Evolutionary conservation across 2,329 filamentous ascomycete genomes (phyloP), one percentile per base, ranked within the genome.

Genomic region (Trichophaea hybrida): DNA sequence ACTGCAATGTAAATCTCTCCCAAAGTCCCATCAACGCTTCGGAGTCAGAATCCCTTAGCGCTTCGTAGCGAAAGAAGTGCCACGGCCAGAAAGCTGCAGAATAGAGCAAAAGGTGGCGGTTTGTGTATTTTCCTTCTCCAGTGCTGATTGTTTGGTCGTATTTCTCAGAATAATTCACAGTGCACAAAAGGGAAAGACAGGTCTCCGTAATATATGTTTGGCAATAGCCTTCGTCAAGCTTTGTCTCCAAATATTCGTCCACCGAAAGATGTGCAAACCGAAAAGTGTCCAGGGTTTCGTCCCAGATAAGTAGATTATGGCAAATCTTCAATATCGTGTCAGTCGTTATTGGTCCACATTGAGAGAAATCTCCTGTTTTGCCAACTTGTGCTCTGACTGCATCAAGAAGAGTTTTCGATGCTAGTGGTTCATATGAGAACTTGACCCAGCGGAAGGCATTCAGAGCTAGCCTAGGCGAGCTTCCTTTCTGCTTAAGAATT

Each of bases 361-460:
- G 46, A 2, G 10, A 31, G 24, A 2, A 13, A 13, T 24, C 46
- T 50, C 31, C 46, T 1, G n/a, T 10, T 1, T 17, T 17, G 46
- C 10, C 4, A 50, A 50, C 12, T 17, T 50, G 8, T 1, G 10
- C n/a, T 2, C 12, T 50, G 46, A 50, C 17, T 12, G 46, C 46
- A 32, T 50, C 46, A 4, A 50, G n/a, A 2, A 50, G 24, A 17
- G 46, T 50, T 17, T 4, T 4, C 8, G 24, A 12, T 50, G 12
- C 12, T 4, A 62, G 31, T 10, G 60, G 61, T 13, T 33, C 46
- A 31, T 32, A 12, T 7, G 60, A 55, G 38, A 56, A 64, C 60
- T 62, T 50, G 13, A 64, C 38, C 60, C 60, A 64, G 40, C 53
- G 58, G 17, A 64, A 48, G 10, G 61, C 37, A 1, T 5, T 24